Conservation (phyloP, 2,329 filamentous ascomycete genomes). For the Curvularia spicifera region DNA sequence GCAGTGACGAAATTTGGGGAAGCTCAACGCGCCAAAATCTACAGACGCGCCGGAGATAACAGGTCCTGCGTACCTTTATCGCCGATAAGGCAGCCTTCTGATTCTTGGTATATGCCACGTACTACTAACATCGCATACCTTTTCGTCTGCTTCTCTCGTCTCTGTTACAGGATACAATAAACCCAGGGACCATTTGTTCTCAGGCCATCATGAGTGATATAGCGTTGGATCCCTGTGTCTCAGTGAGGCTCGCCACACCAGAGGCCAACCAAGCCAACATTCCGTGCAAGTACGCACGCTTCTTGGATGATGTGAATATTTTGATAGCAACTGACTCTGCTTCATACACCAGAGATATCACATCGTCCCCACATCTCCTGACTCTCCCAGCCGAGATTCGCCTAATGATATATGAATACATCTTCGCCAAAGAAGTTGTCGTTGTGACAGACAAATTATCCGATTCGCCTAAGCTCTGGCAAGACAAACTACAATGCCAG, state of each 20-base stretch:
- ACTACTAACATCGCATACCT: neutral
- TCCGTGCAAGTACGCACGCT: conserved; percentile 1
- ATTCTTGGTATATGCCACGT: too few species aligned
- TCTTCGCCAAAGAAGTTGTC: conserved; percentile 9
- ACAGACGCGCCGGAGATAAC: conserved; percentile 13
- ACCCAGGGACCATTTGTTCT: rapidly evolving
- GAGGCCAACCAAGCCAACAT: neutral
- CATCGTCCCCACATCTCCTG: neutral
- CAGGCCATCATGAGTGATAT: neutral
- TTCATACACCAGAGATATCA: neutral
- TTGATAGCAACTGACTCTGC: neutral
- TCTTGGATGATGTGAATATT: too few species aligned
- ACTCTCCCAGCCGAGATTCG: conserved; percentile 12
- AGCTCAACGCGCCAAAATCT: conserved; percentile 18
- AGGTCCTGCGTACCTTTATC: conserved; percentile 6
- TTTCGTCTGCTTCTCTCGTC: neutral
- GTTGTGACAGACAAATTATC: neutral
- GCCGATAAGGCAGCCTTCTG: neutral
- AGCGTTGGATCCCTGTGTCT: neutral
- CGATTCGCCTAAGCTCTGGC: too few species aligned
- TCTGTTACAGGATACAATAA: neutral
- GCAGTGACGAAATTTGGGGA: conserved; percentile 13
- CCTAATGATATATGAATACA: conserved; percentile 14
- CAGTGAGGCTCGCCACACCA: neutral
- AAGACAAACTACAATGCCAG: neutral